Conservation (phyloP, 2,329 filamentous ascomycete genomes). For the Pseudogymnoascus sp. region DNA sequence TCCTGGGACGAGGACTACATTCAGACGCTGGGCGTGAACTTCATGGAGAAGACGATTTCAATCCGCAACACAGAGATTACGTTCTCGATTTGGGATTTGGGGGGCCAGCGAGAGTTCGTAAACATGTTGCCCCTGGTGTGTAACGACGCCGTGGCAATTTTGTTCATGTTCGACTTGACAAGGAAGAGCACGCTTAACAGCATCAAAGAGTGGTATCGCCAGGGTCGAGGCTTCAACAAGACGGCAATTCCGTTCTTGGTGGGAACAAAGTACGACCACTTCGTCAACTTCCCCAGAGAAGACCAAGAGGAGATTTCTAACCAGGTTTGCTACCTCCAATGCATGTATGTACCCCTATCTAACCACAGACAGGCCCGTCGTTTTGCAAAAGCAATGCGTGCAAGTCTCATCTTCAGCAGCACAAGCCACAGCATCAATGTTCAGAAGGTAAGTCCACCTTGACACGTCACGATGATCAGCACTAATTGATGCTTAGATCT, state of each 20-base stretch:
- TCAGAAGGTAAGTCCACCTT: constrained; percentile 65
- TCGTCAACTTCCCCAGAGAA: constrained; percentile 95
- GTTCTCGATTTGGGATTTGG: constrained; percentile 98
- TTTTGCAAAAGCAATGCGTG: constrained; percentile 97
- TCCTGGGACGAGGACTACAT: constrained; percentile 99
- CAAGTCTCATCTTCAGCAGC: constrained; percentile 94
- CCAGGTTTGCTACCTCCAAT: constrained; percentile 52
- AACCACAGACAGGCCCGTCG: constrained; percentile 65
- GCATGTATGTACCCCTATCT: background rate
- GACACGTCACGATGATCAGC: background rate
- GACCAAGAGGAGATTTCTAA: constrained; percentile 98
- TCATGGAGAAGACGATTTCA: constrained; percentile 99
- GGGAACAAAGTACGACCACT: constrained; percentile 98
- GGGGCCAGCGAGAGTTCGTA: constrained; percentile 96
- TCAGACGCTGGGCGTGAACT: constrained; percentile 96
- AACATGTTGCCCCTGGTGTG: constrained; percentile 99
- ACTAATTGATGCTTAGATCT: constrained; percentile 59
- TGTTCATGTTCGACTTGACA: constrained; percentile 99
- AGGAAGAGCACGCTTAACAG: constrained; percentile 97
- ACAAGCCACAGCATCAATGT: constrained; percentile 99
- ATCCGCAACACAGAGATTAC: constrained; percentile 99
- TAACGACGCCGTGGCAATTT: constrained; percentile 95
- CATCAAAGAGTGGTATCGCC: constrained; percentile 99
- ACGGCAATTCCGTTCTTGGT: constrained; percentile 98
- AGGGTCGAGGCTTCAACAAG: constrained; percentile 98